Evolutionary conservation across 2,329 filamentous ascomycete genomes (phyloP).

Genomic region (Fusarium nisikadoi): DNA sequence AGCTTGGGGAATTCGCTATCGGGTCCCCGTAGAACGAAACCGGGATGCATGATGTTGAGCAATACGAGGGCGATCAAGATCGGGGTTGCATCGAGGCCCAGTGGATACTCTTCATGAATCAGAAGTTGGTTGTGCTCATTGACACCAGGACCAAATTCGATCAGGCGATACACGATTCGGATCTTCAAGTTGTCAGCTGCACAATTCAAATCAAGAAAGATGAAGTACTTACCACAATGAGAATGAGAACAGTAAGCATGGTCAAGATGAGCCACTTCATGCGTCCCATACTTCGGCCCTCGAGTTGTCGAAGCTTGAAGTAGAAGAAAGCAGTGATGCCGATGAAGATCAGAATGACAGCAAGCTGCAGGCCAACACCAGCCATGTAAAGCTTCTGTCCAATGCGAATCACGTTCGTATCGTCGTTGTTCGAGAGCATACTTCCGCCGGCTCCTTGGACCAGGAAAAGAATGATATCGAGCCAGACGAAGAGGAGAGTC

Average conservation of each 20-base stretch:
- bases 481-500: conserved; percentile 58
- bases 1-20: conserved; percentile 57
- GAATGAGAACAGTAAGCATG: conserved; percentile 48
- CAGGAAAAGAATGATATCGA: conserved; percentile 60
- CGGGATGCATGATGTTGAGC: conserved; percentile 60
- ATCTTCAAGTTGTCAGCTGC: conserved; percentile 47
- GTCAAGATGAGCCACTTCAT: conserved; percentile 50
- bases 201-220: not conserved
- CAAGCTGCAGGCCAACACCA: conserved; percentile 52
- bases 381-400: conserved; percentile 54
- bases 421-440: conserved; percentile 47
- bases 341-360: conserved; percentile 52
- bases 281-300: conserved; percentile 40
- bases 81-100: conserved; percentile 62
- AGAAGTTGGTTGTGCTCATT: conserved; percentile 56
- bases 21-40: conserved; percentile 56
- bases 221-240: conserved; percentile 49
- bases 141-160: conserved; percentile 63
- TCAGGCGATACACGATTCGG: conserved; percentile 70
- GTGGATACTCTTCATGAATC: conserved; percentile 63
- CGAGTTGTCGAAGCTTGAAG: conserved; percentile 37
- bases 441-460: conserved; percentile 55
- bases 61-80: conserved; percentile 61
- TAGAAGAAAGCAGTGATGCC: conserved; percentile 52
- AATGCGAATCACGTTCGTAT: conserved; percentile 42